Evolutionary conservation across 2,329 filamentous ascomycete genomes (phyloP), one percentile per base, ranked within the genome.

Genomic region (Beauveria australis): DNA sequence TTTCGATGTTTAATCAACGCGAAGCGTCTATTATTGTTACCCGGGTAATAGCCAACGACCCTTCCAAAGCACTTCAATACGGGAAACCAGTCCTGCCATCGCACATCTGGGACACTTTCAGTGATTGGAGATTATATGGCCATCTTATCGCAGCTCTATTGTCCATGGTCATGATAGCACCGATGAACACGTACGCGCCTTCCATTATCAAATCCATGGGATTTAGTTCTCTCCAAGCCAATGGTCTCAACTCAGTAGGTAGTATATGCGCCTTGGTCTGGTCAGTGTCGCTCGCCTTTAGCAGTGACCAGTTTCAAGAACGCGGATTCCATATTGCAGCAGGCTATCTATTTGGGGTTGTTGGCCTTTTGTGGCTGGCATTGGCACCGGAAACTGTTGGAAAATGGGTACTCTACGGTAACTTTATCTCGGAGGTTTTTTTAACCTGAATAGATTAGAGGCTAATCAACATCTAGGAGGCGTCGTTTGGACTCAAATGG

Each of bases 81-180:
- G 65, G 66, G 0, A 53, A 68, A 14, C 67, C 67, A 0, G 69
- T 71, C 0, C 28, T 64, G 0, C 54, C 60, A 0, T 66, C 66
- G 4, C 69, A 71, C 14, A 67, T 71, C 2, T 8, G 65, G 0
- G 66, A 68, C 24, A 70, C 69, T 0, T 68, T 71, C 9, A 47
- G 53, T 12, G 69, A 71, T 49, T 71, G 69, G 68, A 60, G 68
- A 22, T 5, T 70, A 7, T 71, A 71, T 16, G 69, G 69, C 0
- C 69, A 71, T 53, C 64, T 71, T 0, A 60, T 67, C 1, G 66
- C 65, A 0, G 69, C 61, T 0, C 56, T 70, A 0, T 64, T 71
- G 1, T 69, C 69, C 7, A 71, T 71, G 69, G 61, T 70, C 14
- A 71, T 71, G 69, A 70, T 71, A 16, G 48, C 69, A 1, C 69